phyloP scores from a whole-genome alignment of 345 rosid species.

The Brassica rapa region DNA sequence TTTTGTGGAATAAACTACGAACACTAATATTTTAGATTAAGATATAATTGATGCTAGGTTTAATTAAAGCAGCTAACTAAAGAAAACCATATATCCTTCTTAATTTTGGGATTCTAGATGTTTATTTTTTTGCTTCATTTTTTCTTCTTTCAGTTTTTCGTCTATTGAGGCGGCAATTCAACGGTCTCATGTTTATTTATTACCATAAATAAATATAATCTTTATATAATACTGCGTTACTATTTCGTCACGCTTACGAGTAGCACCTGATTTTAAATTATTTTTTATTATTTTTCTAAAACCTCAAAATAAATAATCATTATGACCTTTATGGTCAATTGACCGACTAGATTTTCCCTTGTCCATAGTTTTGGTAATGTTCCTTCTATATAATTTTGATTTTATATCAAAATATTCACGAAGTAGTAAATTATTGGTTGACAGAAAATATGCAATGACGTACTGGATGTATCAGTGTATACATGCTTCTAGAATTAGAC shows the following conservation, averaged over 20 bases:
- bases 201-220: not conserved
- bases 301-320: constrained; percentile 12
- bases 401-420: not conserved
- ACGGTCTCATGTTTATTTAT: constrained; percentile 20
- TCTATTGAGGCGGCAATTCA: constrained; percentile 67
- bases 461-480: not conserved
- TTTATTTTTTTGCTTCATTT: not conserved
- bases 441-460: not conserved
- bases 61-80: not conserved
- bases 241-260: constrained; percentile 73
- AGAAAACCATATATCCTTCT: not conserved
- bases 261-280: not conserved
- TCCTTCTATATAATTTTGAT: not conserved
- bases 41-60: not conserved
- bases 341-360: constrained; percentile 27
- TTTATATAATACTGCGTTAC: constrained; percentile 48
- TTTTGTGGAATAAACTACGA: not conserved
- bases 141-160: not conserved
- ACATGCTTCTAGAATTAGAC: not conserved
- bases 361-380: not conserved
- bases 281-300: not conserved
- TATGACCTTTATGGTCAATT: constrained; percentile 28
- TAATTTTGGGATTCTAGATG: not conserved
- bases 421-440: constrained; percentile 1
- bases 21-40: not conserved